Evolutionary conservation across 2,329 filamentous ascomycete species (phyloP).

Genomic region (Epichloe gansuensis): DNA sequence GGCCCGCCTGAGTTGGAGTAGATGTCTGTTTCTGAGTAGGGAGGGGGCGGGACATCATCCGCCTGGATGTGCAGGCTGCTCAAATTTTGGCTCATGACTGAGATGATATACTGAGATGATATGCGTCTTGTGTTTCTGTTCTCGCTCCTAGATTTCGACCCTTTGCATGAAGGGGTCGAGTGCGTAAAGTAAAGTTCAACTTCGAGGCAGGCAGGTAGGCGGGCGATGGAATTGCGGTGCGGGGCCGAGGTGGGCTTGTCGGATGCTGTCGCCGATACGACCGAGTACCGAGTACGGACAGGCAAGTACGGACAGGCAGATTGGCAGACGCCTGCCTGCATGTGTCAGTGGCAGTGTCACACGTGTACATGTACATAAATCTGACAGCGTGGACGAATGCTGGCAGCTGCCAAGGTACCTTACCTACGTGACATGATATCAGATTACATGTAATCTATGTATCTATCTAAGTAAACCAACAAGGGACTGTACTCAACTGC

Average conservation of each 20-base stretch:
- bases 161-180: too few relatives aligned
- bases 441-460: not conserved
- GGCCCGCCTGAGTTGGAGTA: conserved; percentile 30
- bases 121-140: too few relatives aligned
- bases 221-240: not conserved
- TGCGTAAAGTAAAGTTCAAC: too few relatives aligned
- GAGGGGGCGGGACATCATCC: conserved; percentile 37
- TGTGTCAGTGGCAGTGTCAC: not conserved
- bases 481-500: too few relatives aligned
- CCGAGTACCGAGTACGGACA: not conserved
- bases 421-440: not conserved
- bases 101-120: too few relatives aligned
- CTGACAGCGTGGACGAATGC: not conserved
- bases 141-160: too few relatives aligned
- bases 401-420: not conserved
- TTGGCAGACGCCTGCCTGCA: not conserved
- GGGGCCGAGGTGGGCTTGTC: not conserved
- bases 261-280: too few relatives aligned
- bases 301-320: too few relatives aligned
- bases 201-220: not conserved
- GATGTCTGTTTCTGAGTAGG: conserved; percentile 45
- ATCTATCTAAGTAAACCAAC: too few relatives aligned
- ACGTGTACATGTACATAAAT: not conserved
- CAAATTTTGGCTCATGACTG: conserved; percentile 8
- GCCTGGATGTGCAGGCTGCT: conserved; percentile 10